Evolutionary conservation across 441 rosid genomes (phyloP).

Genomic region (Populus hybrid): DNA sequence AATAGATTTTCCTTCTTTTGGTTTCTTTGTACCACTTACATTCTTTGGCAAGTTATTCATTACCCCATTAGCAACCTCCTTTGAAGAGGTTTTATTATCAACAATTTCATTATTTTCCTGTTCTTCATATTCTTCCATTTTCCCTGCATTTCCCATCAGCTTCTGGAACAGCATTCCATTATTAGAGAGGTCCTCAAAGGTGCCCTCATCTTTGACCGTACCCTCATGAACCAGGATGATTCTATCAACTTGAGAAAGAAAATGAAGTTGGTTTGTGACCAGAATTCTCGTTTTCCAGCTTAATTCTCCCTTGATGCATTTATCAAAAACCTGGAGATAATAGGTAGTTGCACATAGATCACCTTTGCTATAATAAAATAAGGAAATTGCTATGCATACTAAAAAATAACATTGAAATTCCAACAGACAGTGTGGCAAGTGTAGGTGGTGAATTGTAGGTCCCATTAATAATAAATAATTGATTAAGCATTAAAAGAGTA

Average conservation of each 20-base stretch:
- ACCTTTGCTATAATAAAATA: conserved; percentile 3
- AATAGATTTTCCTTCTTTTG: conserved; percentile 76
- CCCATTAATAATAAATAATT: background rate
- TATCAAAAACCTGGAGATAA: conserved; percentile 75
- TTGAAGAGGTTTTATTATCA: conserved; percentile 35
- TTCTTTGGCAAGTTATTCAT: conserved; percentile 35
- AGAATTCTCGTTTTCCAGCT: conserved; percentile 86
- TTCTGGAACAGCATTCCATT: conserved; percentile 73
- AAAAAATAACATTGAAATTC: background rate
- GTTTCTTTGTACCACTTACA: conserved; percentile 40
- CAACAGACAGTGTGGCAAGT: background rate
- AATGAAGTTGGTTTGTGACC: conserved; percentile 96
- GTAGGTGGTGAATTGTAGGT: background rate
- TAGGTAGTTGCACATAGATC: conserved; percentile 17
- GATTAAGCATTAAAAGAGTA: background rate
- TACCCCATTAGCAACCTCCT: conserved; percentile 55
- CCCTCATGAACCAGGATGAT: conserved; percentile 86
- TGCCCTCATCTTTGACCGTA: conserved; percentile 82
- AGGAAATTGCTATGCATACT: background rate
- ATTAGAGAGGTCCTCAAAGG: conserved; percentile 77
- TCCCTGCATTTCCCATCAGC: conserved; percentile 28
- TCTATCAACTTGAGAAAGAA: conserved; percentile 89
- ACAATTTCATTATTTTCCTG: conserved; percentile 40
- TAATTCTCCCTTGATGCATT: conserved; percentile 81
- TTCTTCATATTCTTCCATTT: conserved; percentile 90